Conservation (phyloP, 2,329 filamentous ascomycete genomes). For the Penicillium nordicum region DNA sequence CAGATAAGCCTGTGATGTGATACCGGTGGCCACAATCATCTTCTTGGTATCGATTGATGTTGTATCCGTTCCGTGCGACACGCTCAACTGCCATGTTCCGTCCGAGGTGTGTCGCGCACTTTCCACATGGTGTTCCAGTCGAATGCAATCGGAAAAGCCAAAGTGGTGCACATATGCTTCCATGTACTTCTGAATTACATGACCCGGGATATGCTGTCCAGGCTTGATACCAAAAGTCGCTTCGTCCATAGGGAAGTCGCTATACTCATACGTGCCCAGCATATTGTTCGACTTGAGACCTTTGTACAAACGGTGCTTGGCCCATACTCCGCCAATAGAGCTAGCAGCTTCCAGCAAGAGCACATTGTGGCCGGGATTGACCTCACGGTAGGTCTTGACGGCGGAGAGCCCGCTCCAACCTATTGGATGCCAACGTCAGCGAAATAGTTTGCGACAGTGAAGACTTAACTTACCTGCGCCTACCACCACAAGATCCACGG, state of each 20-base stretch:
- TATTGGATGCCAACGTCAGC: slow-evolving; percentile 36
- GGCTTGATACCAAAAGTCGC: slow-evolving; percentile 49
- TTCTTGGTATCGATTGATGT: slow-evolving; percentile 40
- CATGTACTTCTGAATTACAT: slow-evolving; percentile 56
- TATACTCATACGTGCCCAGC: slow-evolving; percentile 68
- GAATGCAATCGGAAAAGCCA: slow-evolving; percentile 48
- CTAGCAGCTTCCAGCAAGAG: slow-evolving; percentile 57
- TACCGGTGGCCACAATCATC: slow-evolving; percentile 60
- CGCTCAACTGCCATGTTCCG: slow-evolving; percentile 37
- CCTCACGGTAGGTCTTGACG: slow-evolving; percentile 59
- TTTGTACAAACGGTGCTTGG: slow-evolving; percentile 61
- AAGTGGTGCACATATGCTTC: slow-evolving; percentile 54
- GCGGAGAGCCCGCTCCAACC: slow-evolving; percentile 58
- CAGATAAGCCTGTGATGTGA: slow-evolving; percentile 57
- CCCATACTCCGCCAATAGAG: slow-evolving; percentile 68
- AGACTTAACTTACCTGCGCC: slow-evolving; percentile 24
- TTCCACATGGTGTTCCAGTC: slow-evolving; percentile 52
- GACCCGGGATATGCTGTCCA: slow-evolving; percentile 59
- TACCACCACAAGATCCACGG: slow-evolving; percentile 30
- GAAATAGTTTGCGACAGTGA: slow-evolving; percentile 32
- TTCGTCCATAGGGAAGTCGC: slow-evolving; percentile 67
- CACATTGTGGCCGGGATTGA: slow-evolving; percentile 57
- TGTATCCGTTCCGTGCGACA: slow-evolving; percentile 10
- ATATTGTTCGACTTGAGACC: slow-evolving; percentile 72
- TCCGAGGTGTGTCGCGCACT: slow-evolving; percentile 44